Base-by-base conservation (phyloP, 495 filamentous ascomycete species). In the Lasiosphaeris hirsuta region DNA sequence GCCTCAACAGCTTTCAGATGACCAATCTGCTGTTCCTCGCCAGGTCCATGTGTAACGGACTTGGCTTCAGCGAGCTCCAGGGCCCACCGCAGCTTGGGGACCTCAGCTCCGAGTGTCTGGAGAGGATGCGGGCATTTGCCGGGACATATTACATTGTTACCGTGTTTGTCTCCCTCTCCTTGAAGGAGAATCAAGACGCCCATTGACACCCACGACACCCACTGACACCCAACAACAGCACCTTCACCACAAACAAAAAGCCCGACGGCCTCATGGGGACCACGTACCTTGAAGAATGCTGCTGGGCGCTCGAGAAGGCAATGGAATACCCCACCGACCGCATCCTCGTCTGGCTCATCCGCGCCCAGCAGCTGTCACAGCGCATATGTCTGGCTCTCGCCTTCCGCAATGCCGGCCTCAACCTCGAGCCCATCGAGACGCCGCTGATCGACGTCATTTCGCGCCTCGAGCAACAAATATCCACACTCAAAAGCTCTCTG, bases 91-190 rank as follows among this genome's bases (percentile, higher is more conserved):
- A 37, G 23, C 23, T 50, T 23, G 51, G 38, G 10, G 53, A 58
- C 23, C 49, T 45, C 45, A 34, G 38, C 7, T 44, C 60, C 10
- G 45, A 55, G 36, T 54, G 36, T 38, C 57, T 72, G 10, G 69
- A 72, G 49, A 17, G 52, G 54, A 65, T 65, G 61, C 57, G 69
- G 15, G 67, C 67, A 6, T 65, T 66, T 58, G 61, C 59, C 7
- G 69, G 67, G n/a, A 65, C 62, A 0, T 72, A 69, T 42, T 72
- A 72, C 34, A 41, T 69, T 10, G 60, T 65, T n/a, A 68, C 69
- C 33, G 37, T 69, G 68, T 68, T 40, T 36, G 68, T 49, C 33
- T 1, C 13, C 4, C 13, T 10, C 6, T 51, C n/a, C 6, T 51
- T 35, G n/a, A 23, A 13, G n/a, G n/a, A n/a, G n/a, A n/a, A n/a